Percentiles rank a stretch among this genome's conserved stretches.
Conservation (phyloP, 2,329 filamentous ascomycete species). For the Magnaporthiopsis poae region DNA sequence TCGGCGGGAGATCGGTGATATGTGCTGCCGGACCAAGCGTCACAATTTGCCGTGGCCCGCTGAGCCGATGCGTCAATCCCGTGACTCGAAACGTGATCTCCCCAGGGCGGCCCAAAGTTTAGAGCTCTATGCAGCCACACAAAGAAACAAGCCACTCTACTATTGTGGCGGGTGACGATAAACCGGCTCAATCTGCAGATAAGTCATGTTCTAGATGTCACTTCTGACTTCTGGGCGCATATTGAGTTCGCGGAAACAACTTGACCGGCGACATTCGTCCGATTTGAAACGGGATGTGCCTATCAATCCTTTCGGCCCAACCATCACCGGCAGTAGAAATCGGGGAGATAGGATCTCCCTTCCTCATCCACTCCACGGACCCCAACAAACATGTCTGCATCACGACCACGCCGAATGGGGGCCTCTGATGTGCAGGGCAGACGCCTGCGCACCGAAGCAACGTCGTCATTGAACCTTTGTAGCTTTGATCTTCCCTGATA, state of each 20-base stretch:
- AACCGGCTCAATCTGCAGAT: too few relatives aligned
- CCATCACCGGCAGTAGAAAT: too few relatives aligned
- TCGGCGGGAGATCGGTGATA: slow-evolving; percentile 23
- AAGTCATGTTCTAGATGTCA: too few relatives aligned
- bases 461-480: not conserved
- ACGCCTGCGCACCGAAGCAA: not conserved
- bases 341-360: too few relatives aligned
- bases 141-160: not conserved
- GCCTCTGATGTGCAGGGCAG: not conserved
- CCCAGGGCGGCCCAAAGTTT: too few relatives aligned
- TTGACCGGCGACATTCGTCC: too few relatives aligned
- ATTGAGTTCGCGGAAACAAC: too few relatives aligned
- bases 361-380: too few relatives aligned
- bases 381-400: not conserved
- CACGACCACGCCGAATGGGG: not conserved
- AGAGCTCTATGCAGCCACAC: not conserved
- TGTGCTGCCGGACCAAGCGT: slow-evolving; percentile 26
- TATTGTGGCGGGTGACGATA: too few relatives aligned
- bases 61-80: not conserved
- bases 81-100: slow-evolving; percentile 1
- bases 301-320: too few relatives aligned
- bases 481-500: not conserved
- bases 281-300: too few relatives aligned
- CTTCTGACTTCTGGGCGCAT: too few relatives aligned
- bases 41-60: slow-evolving; percentile 16